These are phyloP conservation scores for Naganishia vishniacii DNA, from an alignment of 768 basidiomycete genomes.

Conservation along the genomic window DNA sequence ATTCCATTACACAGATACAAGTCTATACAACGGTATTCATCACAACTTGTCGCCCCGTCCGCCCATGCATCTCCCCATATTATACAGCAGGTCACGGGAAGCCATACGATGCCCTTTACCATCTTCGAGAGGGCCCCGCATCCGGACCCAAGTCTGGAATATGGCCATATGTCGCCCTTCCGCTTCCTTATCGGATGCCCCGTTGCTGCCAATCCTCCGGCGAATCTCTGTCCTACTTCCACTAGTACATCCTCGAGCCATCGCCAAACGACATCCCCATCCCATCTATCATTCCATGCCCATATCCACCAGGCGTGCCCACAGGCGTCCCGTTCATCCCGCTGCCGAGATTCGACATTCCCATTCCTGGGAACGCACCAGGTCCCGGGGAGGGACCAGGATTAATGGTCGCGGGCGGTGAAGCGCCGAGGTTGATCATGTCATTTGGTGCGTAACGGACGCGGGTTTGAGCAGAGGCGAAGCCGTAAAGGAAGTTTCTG, in stretches of 20 bases:
- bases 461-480: conserved; percentile 29
- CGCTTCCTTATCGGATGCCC: no score
- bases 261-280: conserved; percentile 8
- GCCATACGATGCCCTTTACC: neutral
- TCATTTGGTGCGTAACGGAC: conserved; percentile 26
- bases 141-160: no score
- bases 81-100: no score
- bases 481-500: conserved; percentile 36
- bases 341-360: conserved; percentile 19
- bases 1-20: no score
- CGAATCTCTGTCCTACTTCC: neutral
- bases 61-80: neutral
- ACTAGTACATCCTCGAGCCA: neutral
- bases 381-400: conserved; percentile 5
- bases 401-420: conserved; percentile 7
- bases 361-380: conserved; percentile 18
- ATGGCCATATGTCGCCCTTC: no score
- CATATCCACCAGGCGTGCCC: conserved; percentile 8
- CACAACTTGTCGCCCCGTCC: neutral
- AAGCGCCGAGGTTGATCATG: conserved; percentile 23
- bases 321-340: conserved; percentile 6
- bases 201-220: neutral
- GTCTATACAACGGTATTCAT: conserved; percentile 17
- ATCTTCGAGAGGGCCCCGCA: no score
- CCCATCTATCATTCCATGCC: conserved; percentile 13